Evolutionary conservation across 73 alveolate genomes (phyloP).

Genomic region (Durusdinium trenchii): DNA sequence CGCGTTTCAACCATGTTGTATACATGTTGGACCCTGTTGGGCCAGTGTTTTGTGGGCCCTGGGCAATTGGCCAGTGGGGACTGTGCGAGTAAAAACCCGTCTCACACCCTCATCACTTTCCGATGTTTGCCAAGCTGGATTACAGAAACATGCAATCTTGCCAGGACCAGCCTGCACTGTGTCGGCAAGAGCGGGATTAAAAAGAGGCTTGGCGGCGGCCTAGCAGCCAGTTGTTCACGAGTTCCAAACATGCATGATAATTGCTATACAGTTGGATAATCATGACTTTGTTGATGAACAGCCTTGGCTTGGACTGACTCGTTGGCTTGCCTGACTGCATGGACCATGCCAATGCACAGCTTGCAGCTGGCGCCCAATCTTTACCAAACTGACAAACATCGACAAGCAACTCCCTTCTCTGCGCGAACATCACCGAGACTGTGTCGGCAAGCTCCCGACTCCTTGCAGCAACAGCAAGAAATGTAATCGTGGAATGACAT

Average conservation of each 20-base stretch:
- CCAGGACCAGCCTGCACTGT: conserved; percentile 40
- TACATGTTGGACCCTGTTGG: no score
- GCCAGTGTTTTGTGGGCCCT: no score
- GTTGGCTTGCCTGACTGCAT: conserved; percentile 87
- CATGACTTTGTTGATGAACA: neutral
- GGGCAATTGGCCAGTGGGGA: no score
- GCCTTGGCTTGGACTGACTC: conserved; percentile 37
- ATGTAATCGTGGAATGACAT: neutral
- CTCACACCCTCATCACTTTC: no score
- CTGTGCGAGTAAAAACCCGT: no score
- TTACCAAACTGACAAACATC: neutral
- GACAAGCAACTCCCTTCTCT: conserved; percentile 51
- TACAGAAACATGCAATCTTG: neutral
- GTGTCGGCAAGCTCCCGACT: conserved; percentile 90
- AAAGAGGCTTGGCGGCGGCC: conserved; percentile 71
- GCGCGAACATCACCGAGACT: conserved; percentile 83
- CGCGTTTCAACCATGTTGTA: no score
- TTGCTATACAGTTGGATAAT: neutral
- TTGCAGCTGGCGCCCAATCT: neutral
- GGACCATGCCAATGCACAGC: neutral
- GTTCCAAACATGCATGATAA: neutral
- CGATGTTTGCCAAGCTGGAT: no score
- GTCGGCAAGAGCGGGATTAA: conserved; percentile 63
- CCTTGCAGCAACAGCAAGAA: neutral
- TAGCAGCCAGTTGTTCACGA: neutral